Base-by-base conservation (phyloP, 1,284 basidiomycete species). In the Microbotryum lychnidis-dioicae region DNA sequence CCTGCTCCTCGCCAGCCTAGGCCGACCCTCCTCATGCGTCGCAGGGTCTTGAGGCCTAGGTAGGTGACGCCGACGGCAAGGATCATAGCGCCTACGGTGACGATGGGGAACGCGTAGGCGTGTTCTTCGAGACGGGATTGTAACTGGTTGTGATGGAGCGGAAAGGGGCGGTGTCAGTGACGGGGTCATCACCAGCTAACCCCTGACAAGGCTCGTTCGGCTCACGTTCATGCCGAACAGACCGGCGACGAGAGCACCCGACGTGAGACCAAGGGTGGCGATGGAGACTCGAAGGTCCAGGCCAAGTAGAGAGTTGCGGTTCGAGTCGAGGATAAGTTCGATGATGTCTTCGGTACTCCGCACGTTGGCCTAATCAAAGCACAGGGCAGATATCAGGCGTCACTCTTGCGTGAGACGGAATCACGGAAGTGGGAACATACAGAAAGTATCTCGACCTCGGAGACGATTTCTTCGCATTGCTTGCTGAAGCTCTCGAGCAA, bases 281-380 rank as follows among this genome's bases (percentile, higher is more conserved):
- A 98, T 97, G n/a, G 90, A 92, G 49, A 86, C 87, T 79, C 92
- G 87, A 54, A 98, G 80, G 74, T 97, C 94, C 27, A 97, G 80
- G 27, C 91, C 89, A 18, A 97, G 80, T 16, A 98, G 80, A 4
- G 88, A 84, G 74, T 98, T 98, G 53, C 94, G 87, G 77, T 96
- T 96, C 61, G 91, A 89, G 75, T 98, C 94, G 52, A 98, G 81
- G 73, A 97, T 93, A 61, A 98, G 81, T 76, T 98, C 94, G 7
- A 96, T 91, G 56, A 97, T 94, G 76, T 97, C 93, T 78, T 97
- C 92, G 0, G 93, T 97, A 20, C 90, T 91, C 77, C 90, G 87
- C 58, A 97, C 90, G 73, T 96, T 96, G 60, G 80, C 82, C 89
- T 92, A 69, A 44, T 55, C 27, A 25, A 42, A 25, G 21, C 31